A percentile compares a stretch with the other conserved stretches of the same genome.
Evolutionary conservation across 768 basidiomycete species (phyloP).

Genomic region (Amanita muscaria): DNA sequence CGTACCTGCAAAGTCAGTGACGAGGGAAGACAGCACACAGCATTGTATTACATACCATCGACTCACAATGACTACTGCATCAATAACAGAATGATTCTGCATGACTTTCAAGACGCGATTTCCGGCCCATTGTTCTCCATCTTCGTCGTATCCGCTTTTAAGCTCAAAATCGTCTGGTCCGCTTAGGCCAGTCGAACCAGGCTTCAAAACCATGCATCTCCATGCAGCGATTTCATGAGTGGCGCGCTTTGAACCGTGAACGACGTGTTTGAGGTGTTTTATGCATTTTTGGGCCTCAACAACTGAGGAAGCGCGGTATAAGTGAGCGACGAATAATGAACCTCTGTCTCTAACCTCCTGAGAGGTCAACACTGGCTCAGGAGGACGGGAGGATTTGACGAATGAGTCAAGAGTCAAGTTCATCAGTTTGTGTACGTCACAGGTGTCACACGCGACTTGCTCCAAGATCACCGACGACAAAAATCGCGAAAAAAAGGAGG

Average conservation of each 20-base stretch:
- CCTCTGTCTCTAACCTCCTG: conserved; percentile 70
- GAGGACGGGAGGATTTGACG: conserved; percentile 36
- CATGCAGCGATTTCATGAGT: conserved; percentile 72
- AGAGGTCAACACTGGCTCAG: conserved; percentile 45
- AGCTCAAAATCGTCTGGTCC: conserved; percentile 76
- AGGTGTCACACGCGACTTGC: conserved; percentile 14
- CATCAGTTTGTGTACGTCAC: conserved; percentile 49
- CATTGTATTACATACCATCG: conserved; percentile 45
- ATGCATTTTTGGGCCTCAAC: conserved; percentile 42
- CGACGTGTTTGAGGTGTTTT: conserved; percentile 44
- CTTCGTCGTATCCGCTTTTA: conserved; percentile 56
- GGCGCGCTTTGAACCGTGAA: conserved; percentile 50
- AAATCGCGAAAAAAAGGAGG: conserved; percentile 68
- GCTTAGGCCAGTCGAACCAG: conserved; percentile 52
- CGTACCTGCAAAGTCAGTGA: conserved; percentile 44
- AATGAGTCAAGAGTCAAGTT: conserved; percentile 29
- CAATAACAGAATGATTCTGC: conserved; percentile 60
- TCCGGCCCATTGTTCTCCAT: conserved; percentile 71
- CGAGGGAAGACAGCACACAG: not conserved
- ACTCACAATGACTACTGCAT: conserved; percentile 73
- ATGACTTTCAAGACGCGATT: conserved; percentile 55
- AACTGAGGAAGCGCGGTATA: conserved; percentile 46
- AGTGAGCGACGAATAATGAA: conserved; percentile 60
- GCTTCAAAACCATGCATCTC: conserved; percentile 67
- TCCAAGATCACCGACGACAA: conserved; percentile 33